Percentiles rank a stretch among this genome's conserved stretches.
Evolutionary conservation across 2,329 filamentous ascomycete genomes (phyloP).

Genomic region (Aspergillus fumigatiaffinis): DNA sequence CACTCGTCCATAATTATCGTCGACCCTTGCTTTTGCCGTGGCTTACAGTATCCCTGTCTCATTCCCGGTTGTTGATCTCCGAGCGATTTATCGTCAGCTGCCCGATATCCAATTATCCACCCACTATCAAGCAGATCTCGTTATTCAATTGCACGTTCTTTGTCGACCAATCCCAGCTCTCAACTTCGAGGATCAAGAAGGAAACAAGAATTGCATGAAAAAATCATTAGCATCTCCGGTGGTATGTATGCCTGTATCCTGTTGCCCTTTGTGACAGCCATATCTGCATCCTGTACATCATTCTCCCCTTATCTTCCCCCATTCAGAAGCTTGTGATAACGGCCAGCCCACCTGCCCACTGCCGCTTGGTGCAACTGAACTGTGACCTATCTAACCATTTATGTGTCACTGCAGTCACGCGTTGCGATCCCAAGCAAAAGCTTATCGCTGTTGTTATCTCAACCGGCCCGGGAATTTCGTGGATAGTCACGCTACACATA

Average conservation of each 20-base stretch:
- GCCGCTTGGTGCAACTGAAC: conserved; percentile 9
- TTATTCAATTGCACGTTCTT: conserved; percentile 9
- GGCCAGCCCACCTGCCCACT: conserved; percentile 4
- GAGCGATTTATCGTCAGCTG: conserved; percentile 13
- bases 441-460: conserved; percentile 17
- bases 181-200: background rate
- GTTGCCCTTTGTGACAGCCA: background rate
- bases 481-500: conserved; percentile 11
- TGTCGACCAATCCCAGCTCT: background rate
- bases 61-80: conserved; percentile 9
- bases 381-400: conserved; percentile 17
- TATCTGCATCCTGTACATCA: conserved; percentile 2
- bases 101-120: conserved; percentile 3
- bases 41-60: conserved; percentile 6
- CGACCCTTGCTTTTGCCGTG: background rate
- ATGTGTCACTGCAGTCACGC: conserved; percentile 14
- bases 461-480: conserved; percentile 8
- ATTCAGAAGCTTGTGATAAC: conserved; percentile 21
- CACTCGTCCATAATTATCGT: background rate
- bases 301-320: conserved; percentile 24
- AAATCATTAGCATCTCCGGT: background rate
- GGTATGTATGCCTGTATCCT: conserved; percentile 2
- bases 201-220: background rate
- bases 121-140: conserved; percentile 10
- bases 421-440: conserved; percentile 9